Percentiles rank a stretch among this genome's conserved stretches.
Evolutionary conservation across 352 stramenopile species (phyloP).

Genomic region (Elongisporangium anandrum): DNA sequence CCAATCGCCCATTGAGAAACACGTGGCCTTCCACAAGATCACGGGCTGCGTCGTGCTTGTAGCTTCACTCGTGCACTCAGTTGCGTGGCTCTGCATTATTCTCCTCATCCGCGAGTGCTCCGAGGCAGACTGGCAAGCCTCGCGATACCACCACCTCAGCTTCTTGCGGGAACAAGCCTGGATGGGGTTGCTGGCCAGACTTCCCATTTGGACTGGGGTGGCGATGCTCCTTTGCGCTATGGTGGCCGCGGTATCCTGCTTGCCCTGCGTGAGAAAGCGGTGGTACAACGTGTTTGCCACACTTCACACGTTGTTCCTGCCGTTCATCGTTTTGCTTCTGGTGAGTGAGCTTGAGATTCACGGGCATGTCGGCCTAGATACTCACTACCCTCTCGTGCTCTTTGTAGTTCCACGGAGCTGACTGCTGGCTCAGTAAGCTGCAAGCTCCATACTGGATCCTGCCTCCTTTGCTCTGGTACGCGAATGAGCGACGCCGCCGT

Average conservation of each 20-base stretch:
- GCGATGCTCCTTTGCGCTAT: constrained; percentile 23
- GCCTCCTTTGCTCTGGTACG: constrained; percentile 20
- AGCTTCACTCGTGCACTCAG: constrained; percentile 26
- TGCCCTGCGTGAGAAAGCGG: constrained; percentile 10
- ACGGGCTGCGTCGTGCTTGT: constrained; percentile 17
- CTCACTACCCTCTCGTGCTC: background rate
- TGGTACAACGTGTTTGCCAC: constrained; percentile 25
- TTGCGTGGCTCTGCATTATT: constrained; percentile 28
- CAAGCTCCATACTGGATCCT: constrained; percentile 34
- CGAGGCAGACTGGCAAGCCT: constrained; percentile 14
- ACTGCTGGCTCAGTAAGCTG: constrained; percentile 22
- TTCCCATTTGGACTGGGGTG: constrained; percentile 42
- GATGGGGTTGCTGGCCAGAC: constrained; percentile 3
- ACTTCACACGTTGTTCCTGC: constrained; percentile 24
- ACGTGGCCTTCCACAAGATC: constrained; percentile 34
- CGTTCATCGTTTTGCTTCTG: constrained; percentile 24
- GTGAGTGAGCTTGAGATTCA: constrained; percentile 7
- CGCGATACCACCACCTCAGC: constrained; percentile 9
- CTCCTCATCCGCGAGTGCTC: constrained; percentile 9
- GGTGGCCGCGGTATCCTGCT: constrained; percentile 18
- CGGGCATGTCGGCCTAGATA: constrained; percentile 1
- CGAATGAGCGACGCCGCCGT: constrained; percentile 20
- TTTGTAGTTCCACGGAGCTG: constrained; percentile 35
- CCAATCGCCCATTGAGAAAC: constrained; percentile 21
- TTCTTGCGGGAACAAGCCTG: constrained; percentile 14